These are phyloP conservation scores for Intubia oerlemansii DNA, from an alignment of 2,329 filamentous ascomycete species.

Conservation along the genomic window DNA sequence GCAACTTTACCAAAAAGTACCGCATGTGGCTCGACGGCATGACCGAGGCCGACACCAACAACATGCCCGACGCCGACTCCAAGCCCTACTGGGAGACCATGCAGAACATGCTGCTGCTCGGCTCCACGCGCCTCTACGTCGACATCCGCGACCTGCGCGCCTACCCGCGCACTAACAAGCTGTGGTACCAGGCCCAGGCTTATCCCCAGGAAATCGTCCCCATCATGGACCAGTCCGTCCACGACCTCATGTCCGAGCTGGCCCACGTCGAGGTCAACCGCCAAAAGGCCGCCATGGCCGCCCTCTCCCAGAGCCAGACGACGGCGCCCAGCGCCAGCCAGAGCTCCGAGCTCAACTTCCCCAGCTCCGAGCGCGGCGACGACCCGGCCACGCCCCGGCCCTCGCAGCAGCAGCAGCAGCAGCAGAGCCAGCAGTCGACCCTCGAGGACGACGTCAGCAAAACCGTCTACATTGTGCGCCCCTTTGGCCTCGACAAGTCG, in stretches of 20 bases:
- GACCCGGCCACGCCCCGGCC: slow-evolving; percentile 20
- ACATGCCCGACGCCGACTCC: slow-evolving; percentile 48
- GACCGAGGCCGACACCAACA: slow-evolving; percentile 50
- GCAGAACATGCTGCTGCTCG: slow-evolving; percentile 77
- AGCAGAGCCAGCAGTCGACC: no score
- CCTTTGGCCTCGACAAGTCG: slow-evolving; percentile 68
- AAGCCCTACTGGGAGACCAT: slow-evolving; percentile 72
- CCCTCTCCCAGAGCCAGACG: slow-evolving; percentile 8
- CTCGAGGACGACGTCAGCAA: slow-evolving; percentile 66
- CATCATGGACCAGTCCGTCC: slow-evolving; percentile 84
- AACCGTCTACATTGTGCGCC: slow-evolving; percentile 65
- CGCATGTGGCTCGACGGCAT: slow-evolving; percentile 80
- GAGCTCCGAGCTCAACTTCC: slow-evolving; percentile 58
- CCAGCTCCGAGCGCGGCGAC: slow-evolving; percentile 55
- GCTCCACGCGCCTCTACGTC: slow-evolving; percentile 65
- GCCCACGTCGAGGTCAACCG: slow-evolving; percentile 60
- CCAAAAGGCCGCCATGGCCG: slow-evolving; percentile 25
- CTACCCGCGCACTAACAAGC: slow-evolving; percentile 77
- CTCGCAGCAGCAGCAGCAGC: slow-evolving; percentile 14
- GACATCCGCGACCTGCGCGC: slow-evolving; percentile 78
- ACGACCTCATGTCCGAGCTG: slow-evolving; percentile 82
- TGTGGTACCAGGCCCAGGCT: slow-evolving; percentile 86
- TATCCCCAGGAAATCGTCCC: slow-evolving; percentile 95
- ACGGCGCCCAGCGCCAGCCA: slow-evolving; percentile 10
- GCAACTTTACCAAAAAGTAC: slow-evolving; percentile 84